Conservation (phyloP, 805 yeast genomes). For the Candida chilensis region DNA sequence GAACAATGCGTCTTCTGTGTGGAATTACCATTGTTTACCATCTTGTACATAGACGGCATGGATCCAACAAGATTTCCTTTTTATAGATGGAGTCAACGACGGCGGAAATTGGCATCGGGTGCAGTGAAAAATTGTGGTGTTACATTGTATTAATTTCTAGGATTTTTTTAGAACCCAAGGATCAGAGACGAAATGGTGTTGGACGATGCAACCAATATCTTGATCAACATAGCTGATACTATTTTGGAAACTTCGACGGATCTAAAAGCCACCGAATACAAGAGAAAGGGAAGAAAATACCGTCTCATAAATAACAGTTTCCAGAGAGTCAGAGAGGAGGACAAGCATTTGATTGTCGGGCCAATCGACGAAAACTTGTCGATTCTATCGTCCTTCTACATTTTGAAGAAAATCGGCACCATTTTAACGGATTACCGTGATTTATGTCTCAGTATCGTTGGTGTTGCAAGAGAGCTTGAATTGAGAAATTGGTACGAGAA, state of each 20-base stretch:
- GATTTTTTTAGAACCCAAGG: no score
- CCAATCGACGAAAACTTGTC: slow-evolving; percentile 23
- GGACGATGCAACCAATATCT: slow-evolving; percentile 1
- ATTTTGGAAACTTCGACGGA: slow-evolving; percentile 11
- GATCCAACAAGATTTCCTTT: no score
- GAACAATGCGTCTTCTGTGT: no score
- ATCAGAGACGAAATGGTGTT: slow-evolving; percentile 1
- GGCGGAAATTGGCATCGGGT: no score
- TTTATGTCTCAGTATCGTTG: slow-evolving; percentile 36
- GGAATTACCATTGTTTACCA: no score
- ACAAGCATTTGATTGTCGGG: slow-evolving; percentile 34
- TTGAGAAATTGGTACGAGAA: slow-evolving; percentile 39
- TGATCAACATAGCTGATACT: slow-evolving; percentile 13
- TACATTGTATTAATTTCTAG: no score
- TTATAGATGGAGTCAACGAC: no score
- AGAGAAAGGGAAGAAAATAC: slow-evolving; percentile 38
- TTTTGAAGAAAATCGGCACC: slow-evolving; percentile 26
- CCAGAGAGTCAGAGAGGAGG: slow-evolving; percentile 37
- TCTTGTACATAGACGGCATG: no score
- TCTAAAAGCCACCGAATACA: slow-evolving; percentile 22
- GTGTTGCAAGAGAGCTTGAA: slow-evolving; percentile 41
- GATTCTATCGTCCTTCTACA: slow-evolving; percentile 31
- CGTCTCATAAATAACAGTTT: slow-evolving; percentile 37
- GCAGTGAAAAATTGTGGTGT: no score
- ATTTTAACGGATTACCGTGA: slow-evolving; percentile 24